These are phyloP conservation scores for Eutypa lata DNA, from an alignment of 2,329 filamentous ascomycete species.

Conservation along the genomic window DNA sequence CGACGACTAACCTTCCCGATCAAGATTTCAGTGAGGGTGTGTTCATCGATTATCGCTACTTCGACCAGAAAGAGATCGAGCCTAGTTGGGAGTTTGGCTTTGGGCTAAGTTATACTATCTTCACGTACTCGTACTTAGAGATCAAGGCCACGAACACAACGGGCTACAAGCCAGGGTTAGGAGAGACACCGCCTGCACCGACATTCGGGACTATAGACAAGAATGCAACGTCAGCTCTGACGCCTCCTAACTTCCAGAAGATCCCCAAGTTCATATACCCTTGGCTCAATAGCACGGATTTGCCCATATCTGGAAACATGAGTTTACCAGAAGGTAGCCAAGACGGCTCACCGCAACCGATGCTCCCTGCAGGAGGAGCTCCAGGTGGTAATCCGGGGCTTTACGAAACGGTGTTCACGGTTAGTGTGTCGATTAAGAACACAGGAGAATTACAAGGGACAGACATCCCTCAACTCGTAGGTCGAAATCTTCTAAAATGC, in stretches of 20 bases:
- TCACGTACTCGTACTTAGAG: slow-evolving; percentile 66
- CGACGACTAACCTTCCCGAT: slow-evolving; percentile 61
- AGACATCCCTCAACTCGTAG: slow-evolving; percentile 66
- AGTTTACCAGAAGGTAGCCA: slow-evolving; percentile 56
- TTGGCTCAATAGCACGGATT: slow-evolving; percentile 60
- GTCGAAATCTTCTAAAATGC: slow-evolving; percentile 8
- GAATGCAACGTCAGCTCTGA: slow-evolving; percentile 15
- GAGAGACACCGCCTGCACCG: slow-evolving; percentile 60
- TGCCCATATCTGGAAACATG: slow-evolving; percentile 38
- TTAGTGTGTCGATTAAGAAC: slow-evolving; percentile 67
- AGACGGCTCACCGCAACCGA: slow-evolving; percentile 56
- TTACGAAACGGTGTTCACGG: slow-evolving; percentile 66
- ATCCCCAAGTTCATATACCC: slow-evolving; percentile 63
- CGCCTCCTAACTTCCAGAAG: slow-evolving; percentile 53
- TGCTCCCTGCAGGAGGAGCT: slow-evolving; percentile 44
- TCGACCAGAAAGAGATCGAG: slow-evolving; percentile 61
- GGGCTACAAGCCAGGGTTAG: slow-evolving; percentile 56
- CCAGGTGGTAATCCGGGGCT: slow-evolving; percentile 64
- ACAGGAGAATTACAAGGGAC: slow-evolving; percentile 62
- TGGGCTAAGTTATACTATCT: slow-evolving; percentile 78
- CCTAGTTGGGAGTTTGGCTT: slow-evolving; percentile 79
- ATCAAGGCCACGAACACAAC: slow-evolving; percentile 44
- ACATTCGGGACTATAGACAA: slow-evolving; percentile 52
- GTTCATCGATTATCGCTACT: slow-evolving; percentile 78
- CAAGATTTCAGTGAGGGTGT: slow-evolving; percentile 71